These are phyloP conservation scores for Mucor irregularis DNA, from an alignment of 371 early-diverging fungal genomes.

Conservation along the genomic window DNA sequence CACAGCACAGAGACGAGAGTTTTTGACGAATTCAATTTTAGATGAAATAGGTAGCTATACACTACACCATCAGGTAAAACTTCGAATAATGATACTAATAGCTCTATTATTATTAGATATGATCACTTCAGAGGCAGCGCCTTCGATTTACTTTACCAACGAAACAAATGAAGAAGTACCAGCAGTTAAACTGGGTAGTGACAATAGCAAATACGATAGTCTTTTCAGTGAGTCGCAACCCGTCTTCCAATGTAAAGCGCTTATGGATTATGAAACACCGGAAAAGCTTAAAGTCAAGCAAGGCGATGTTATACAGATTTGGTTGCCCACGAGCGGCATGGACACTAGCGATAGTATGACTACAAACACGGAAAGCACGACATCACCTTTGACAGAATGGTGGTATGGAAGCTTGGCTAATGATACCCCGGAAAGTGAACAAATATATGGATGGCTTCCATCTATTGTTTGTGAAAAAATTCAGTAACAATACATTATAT, in stretches of 20 bases:
- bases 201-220: conserved; percentile 5
- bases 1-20: too few relatives aligned
- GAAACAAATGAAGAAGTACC: too few relatives aligned
- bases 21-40: too few relatives aligned
- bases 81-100: background rate
- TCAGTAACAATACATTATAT: too few relatives aligned
- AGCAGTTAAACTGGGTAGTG: background rate
- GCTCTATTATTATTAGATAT: background rate
- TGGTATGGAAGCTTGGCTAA: conserved; percentile 18
- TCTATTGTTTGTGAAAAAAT: conserved; percentile 9
- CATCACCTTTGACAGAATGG: conserved; percentile 12
- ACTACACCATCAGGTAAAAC: background rate
- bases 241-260: conserved; percentile 12
- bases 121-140: background rate
- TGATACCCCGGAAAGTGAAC: background rate
- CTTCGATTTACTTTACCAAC: too few relatives aligned
- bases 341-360: background rate
- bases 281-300: conserved; percentile 16
- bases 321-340: conserved; percentile 8
- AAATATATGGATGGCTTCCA: conserved; percentile 13
- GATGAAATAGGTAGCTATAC: background rate
- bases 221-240: conserved; percentile 16
- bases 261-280: conserved; percentile 16
- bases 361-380: background rate
- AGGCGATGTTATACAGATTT: conserved; percentile 21